phyloP scores from a whole-genome alignment of 2,329 filamentous ascomycete species.

The Pseudogymnoascus sp. region DNA sequence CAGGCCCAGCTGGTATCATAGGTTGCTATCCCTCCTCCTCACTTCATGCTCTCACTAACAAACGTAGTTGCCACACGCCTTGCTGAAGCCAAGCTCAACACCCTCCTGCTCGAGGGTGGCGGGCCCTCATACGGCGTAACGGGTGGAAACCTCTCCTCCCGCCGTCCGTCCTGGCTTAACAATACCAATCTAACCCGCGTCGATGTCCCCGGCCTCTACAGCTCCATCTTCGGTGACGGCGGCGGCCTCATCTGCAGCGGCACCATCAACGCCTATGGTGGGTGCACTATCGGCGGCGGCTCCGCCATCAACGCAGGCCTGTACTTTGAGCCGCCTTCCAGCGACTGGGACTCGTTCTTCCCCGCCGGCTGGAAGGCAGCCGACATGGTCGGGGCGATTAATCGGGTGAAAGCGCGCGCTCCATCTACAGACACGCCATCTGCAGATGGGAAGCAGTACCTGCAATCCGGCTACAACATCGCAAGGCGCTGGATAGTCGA shows the following conservation, averaged over 20 bases:
- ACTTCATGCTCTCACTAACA: not conserved
- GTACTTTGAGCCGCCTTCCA: constrained; percentile 46
- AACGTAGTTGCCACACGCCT: constrained; percentile 39
- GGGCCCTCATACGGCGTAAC: constrained; percentile 43
- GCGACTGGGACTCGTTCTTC: constrained; percentile 45
- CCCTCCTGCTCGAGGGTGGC: constrained; percentile 45
- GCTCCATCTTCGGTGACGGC: constrained; percentile 39
- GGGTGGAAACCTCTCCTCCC: constrained; percentile 35
- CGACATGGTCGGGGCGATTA: constrained; percentile 41
- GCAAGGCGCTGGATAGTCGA: constrained; percentile 44
- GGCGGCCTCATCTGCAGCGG: constrained; percentile 37
- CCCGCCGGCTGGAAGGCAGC: constrained; percentile 43
- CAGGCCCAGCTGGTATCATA: constrained; percentile 46
- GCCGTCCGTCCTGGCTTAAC: constrained; percentile 40
- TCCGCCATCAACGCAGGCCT: constrained; percentile 48
- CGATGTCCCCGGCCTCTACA: constrained; percentile 45
- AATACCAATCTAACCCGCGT: constrained; percentile 43
- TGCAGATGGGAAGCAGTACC: constrained; percentile 37
- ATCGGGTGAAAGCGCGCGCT: constrained; percentile 38
- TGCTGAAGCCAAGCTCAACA: constrained; percentile 45
- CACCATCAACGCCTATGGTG: constrained; percentile 37
- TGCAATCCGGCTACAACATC: constrained; percentile 41
- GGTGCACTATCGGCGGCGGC: constrained; percentile 45
- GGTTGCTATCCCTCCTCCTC: constrained; percentile 13
- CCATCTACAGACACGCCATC: constrained; percentile 40